Evolutionary conservation across 2,329 filamentous ascomycete genomes (phyloP), one percentile per base, ranked within the genome.

Genomic region (Aureobasidium subglaciale): DNA sequence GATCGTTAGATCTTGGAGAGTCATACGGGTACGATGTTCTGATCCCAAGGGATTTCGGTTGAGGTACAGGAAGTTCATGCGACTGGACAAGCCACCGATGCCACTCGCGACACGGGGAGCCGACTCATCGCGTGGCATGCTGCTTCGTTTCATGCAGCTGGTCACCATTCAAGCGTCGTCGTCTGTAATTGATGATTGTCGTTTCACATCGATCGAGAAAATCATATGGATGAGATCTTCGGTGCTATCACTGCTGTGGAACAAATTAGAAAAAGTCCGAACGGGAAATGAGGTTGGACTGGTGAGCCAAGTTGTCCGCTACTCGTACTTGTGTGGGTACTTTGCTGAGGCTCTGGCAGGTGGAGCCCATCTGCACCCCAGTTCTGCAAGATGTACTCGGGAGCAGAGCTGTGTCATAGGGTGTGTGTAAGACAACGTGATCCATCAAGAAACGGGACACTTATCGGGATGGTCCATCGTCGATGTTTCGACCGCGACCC

Each of bases 101-200:
- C 38, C 40, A 54, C 25, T 42, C 18, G 37, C 49, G 49, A 53
- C 49, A 32, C 37, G 49, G 49, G 50, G 43, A 43, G 38, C 20
- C 25, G 40, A 42, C 50, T 35, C 43, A 27, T 54, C 50, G 50
- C 50, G 50, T 54, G 50, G 50, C 37, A 54, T 53, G 50, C 38
- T 43, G n/a, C n/a, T 45, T 40, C n/a, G 43, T 54, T 54, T 42
- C 49, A 53, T 42, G 49, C 49, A 53, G 49, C 25, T 27, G 25
- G 6, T 20, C 27, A 53, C 27, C 37, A 35, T 38, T 37, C 4
- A n/a, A 49, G 32, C 32, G n/a, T 27, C 48, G 35, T 25, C n/a
- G 48, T 52, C 34, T 40, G 48, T 15, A 10, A 40, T 40, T 52
- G 34, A 40, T 22, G 48, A 52, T 29, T 52, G 35, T n/a, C 48